Conservation (phyloP, 371 early-diverging fungal species). For the Mortierella sp. region DNA sequence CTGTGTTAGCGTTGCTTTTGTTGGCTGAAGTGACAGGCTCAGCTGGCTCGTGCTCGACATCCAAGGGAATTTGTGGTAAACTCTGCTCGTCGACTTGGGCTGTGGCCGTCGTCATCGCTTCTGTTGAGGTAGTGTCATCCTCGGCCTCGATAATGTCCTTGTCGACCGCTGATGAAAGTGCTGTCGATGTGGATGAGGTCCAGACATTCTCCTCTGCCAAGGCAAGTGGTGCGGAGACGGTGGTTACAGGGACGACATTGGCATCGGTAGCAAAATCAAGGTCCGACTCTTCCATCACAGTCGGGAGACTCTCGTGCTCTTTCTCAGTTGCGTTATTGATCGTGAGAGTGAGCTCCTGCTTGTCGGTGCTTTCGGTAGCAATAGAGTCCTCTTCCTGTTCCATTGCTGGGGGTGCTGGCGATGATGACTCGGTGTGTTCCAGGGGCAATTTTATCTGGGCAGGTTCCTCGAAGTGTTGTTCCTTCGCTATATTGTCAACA, state of each 20-base stretch:
- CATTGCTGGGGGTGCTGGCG: background rate
- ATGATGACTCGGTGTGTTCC: background rate
- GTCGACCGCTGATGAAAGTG: background rate
- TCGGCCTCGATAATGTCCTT: background rate
- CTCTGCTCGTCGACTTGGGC: background rate
- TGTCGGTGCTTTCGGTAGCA: background rate
- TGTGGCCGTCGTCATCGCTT: background rate
- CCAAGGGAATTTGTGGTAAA: background rate
- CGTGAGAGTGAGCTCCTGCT: background rate
- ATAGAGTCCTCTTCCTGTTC: background rate
- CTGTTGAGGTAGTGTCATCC: background rate
- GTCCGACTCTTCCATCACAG: background rate
- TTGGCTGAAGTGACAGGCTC: background rate
- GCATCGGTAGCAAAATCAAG: background rate
- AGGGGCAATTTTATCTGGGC: background rate
- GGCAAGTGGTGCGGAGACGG: background rate
- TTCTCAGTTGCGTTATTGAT: background rate
- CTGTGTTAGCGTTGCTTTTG: background rate
- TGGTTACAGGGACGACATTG: background rate
- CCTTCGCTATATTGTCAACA: background rate
- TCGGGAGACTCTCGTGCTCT: background rate
- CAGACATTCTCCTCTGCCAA: background rate
- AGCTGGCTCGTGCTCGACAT: conserved; percentile 14
- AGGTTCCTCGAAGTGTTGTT: background rate
- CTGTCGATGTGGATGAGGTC: background rate